Percentiles rank a stretch among this genome's conserved stretches.
These are phyloP conservation scores for Phylloporus arenicola DNA, from an alignment of 768 basidiomycete species.

Conservation along the genomic window DNA sequence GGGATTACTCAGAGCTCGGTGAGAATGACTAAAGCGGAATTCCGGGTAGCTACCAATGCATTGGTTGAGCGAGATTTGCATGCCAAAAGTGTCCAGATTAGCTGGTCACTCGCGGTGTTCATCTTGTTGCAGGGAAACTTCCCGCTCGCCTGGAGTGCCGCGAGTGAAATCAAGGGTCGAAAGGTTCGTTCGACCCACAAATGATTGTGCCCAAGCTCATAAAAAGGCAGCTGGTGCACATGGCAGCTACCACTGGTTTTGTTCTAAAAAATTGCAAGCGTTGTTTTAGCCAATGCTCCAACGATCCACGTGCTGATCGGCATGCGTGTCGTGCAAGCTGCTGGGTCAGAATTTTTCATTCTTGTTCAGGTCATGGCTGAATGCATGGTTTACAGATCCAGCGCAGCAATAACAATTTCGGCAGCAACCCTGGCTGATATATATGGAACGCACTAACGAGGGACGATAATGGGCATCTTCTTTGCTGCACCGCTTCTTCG, in stretches of 20 bases:
- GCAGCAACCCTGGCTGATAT: slow-evolving; percentile 77
- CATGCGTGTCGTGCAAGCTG: slow-evolving; percentile 64
- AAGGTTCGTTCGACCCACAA: slow-evolving; percentile 40
- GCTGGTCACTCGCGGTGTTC: slow-evolving; percentile 65
- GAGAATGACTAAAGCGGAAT: background rate
- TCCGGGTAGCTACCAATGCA: slow-evolving; percentile 50
- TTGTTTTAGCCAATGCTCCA: slow-evolving; percentile 50
- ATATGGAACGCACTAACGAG: slow-evolving; percentile 68
- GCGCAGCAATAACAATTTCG: slow-evolving; percentile 66
- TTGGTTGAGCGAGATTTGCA: slow-evolving; percentile 55
- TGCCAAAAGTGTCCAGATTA: slow-evolving; percentile 57
- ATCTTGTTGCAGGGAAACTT: slow-evolving; percentile 65
- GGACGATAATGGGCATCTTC: slow-evolving; percentile 76
- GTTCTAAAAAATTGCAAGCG: slow-evolving; percentile 50
- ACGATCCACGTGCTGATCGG: slow-evolving; percentile 55
- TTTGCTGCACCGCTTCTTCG: slow-evolving; percentile 78
- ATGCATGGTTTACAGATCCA: slow-evolving; percentile 38
- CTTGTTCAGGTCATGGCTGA: slow-evolving; percentile 2
- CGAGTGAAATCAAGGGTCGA: slow-evolving; percentile 72
- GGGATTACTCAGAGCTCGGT: background rate
- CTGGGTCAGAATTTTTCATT: slow-evolving; percentile 42
- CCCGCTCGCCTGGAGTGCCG: slow-evolving; percentile 63
- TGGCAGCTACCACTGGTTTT: slow-evolving; percentile 48
- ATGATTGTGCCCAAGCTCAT: slow-evolving; percentile 1
- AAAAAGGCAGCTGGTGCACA: slow-evolving; percentile 44